Base-by-base conservation (phyloP, 2,329 filamentous ascomycete species). In the Diatrype stigma region DNA sequence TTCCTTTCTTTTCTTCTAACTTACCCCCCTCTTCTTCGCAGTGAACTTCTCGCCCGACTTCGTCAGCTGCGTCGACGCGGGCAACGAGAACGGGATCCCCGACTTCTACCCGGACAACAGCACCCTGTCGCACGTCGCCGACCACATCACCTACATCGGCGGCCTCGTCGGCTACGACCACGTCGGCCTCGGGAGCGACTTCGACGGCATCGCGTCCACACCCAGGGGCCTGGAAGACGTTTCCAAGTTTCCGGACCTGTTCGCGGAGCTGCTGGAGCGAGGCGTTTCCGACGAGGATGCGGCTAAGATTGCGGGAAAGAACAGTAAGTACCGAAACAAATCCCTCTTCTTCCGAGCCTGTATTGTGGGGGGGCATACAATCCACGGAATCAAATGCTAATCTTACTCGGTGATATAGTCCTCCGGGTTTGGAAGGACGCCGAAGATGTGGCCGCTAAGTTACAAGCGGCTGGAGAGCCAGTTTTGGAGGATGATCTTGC, bases 171-270 rank as follows among this genome's bases (percentile, higher is more conserved):
- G 93, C 3, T 96, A 87, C 60, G 87, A 92, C 38, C 81, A 96
- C 65, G 90, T 96, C 16, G 93, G 92, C 0, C 70, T 96, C 17
- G 93, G 93, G 0, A 91, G 87, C 48, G 93, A 97, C 67, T 96
- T 92, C 66, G 92, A 96, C 66, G 93, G 83, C 8, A 92, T 92
- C 51, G 63, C 67, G 1, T 67, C 60, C 1, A 84, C 84, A 4
- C 90, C 92, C 0, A 66, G 73, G 49, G 93, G 92, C 0, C 70
- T 97, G 45, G 89, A 94, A 35, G 91, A 96, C 67, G 90, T 96
- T 6, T 84, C 85, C 46, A 90, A 89, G 65, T 96, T 87, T 62
- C 92, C 91, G 0, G 81, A 86, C 51, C 71, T 96, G 42, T 80
- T 96, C 8, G 84, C 82, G 3, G 88, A 90, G 68, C 70, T 96